Evolutionary conservation across 805 yeast genomes (phyloP), one percentile per base, ranked within the genome.

Genomic region (Starmera dryadoides): DNA sequence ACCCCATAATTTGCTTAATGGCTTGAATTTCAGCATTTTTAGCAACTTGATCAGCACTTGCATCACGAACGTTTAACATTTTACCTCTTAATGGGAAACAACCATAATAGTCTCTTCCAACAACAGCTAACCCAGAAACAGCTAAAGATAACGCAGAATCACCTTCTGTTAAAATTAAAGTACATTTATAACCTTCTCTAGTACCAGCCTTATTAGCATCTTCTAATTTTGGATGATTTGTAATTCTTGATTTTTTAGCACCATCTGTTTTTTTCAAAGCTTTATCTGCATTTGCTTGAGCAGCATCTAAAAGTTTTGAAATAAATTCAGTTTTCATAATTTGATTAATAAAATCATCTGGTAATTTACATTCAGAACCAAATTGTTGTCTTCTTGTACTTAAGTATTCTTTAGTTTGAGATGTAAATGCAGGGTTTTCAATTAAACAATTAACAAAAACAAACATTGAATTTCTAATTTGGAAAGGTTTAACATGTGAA

Each of bases 131-230:
- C 22, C 98, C 98, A 3, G 94, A 85, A 12, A 86, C 93, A 1
- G 98, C 98, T 44, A 86, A 69, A 3, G 95, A 76, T 67, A 77
- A 70, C 49, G 98, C 98, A 46, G 98, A 93, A 55, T 89, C 96
- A 56, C 98, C 98, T 66, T 93, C 98, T 2, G 98, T 93, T 42
- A 93, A 63, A 54, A 93, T 86, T 52, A 93, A 69, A 1, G 98
- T 91, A 68, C 98, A 89, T 60, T 86, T 85, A 52, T 81, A 72
- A 21, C 97, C 95, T 17, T 89, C 96, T 45, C 71, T 77, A 0
- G 98, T 91, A 44, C 98, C 98, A 0, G 98, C 98, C 56, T 75
- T 86, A 59, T 89, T 88, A 1, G 98, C 98, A 66, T 93, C 98
- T 49, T 85, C 95, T 39, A 93, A 73, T 59, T 91, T 91, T 5